Conservation (phyloP, 2,329 filamentous ascomycete genomes). For the Knufia fluminis region DNA sequence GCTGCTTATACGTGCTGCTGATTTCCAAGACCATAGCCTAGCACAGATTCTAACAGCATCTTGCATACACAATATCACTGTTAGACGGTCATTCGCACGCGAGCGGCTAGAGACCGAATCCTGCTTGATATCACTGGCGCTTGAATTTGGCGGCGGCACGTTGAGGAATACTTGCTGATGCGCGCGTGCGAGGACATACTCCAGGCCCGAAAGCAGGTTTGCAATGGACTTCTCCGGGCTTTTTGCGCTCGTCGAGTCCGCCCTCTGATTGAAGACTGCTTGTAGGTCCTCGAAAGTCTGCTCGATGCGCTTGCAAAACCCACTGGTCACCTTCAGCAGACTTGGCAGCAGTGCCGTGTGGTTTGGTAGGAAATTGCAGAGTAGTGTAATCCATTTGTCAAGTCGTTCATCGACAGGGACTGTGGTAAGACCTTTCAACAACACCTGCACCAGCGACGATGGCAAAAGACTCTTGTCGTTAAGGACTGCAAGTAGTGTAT, state of each 20-base stretch:
- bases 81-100: slow-evolving; percentile 86
- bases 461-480: slow-evolving; percentile 5
- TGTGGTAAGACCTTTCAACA: slow-evolving; percentile 61
- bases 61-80: slow-evolving; percentile 91
- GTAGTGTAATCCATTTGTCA: slow-evolving; percentile 84
- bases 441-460: neutral
- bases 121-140: slow-evolving; percentile 56
- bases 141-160: slow-evolving; percentile 56
- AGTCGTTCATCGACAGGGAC: slow-evolving; percentile 64
- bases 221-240: slow-evolving; percentile 41
- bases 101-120: slow-evolving; percentile 40
- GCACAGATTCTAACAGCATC: slow-evolving; percentile 90
- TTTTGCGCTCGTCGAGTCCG: slow-evolving; percentile 16
- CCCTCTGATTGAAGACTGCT: neutral
- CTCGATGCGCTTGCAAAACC: slow-evolving; percentile 70
- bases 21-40: slow-evolving; percentile 87
- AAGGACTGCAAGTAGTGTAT: slow-evolving; percentile 18
- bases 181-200: slow-evolving; percentile 77
- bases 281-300: slow-evolving; percentile 6
- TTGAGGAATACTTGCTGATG: slow-evolving; percentile 63
- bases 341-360: slow-evolving; percentile 79
- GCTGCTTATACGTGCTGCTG: slow-evolving; percentile 43
- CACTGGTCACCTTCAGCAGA: slow-evolving; percentile 81
- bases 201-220: slow-evolving; percentile 85
- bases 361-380: slow-evolving; percentile 72